phyloP scores from a whole-genome alignment of 257 asterid genomes.

The Lavandula angustifolia region DNA sequence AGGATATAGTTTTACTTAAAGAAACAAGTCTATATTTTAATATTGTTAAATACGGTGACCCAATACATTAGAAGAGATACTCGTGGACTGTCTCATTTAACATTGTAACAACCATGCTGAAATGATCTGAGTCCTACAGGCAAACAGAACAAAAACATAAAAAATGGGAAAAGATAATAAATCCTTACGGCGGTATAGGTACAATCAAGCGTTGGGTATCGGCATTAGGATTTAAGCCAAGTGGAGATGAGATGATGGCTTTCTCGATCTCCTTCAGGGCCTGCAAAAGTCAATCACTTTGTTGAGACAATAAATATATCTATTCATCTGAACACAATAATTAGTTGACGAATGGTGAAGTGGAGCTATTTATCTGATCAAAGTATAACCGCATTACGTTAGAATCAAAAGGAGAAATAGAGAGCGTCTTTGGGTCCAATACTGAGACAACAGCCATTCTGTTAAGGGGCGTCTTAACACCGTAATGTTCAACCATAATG shows the following conservation, averaged over 20 bases:
- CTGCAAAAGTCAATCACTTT: slow-evolving; percentile 46
- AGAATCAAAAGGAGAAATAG: slow-evolving; percentile 84
- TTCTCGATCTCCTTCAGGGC: slow-evolving; percentile 86
- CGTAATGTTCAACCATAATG: slow-evolving; percentile 77
- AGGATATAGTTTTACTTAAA: slow-evolving; percentile 12
- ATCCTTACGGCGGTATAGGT: slow-evolving; percentile 89
- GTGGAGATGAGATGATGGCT: slow-evolving; percentile 80
- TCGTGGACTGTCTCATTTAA: not conserved
- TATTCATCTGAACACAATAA: not conserved
- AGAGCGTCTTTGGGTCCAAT: slow-evolving; percentile 79
- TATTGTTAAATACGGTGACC: not conserved
- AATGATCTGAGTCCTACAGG: slow-evolving; percentile 16
- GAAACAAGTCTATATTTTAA: slow-evolving; percentile 13
- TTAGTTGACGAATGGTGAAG: not conserved
- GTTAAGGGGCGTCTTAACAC: slow-evolving; percentile 71
- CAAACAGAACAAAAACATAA: slow-evolving; percentile 12
- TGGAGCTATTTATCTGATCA: slow-evolving; percentile 5
- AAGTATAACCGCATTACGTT: slow-evolving; percentile 52
- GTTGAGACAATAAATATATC: not conserved
- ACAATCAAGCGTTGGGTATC: slow-evolving; percentile 72
- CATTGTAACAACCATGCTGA: slow-evolving; percentile 8
- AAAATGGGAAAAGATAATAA: slow-evolving; percentile 19
- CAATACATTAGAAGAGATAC: slow-evolving; percentile 2
- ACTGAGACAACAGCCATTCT: slow-evolving; percentile 93
- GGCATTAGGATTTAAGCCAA: slow-evolving; percentile 84